These are phyloP conservation scores for Citrullus amarus DNA, from an alignment of 306 rosid species.

Conservation along the genomic window DNA sequence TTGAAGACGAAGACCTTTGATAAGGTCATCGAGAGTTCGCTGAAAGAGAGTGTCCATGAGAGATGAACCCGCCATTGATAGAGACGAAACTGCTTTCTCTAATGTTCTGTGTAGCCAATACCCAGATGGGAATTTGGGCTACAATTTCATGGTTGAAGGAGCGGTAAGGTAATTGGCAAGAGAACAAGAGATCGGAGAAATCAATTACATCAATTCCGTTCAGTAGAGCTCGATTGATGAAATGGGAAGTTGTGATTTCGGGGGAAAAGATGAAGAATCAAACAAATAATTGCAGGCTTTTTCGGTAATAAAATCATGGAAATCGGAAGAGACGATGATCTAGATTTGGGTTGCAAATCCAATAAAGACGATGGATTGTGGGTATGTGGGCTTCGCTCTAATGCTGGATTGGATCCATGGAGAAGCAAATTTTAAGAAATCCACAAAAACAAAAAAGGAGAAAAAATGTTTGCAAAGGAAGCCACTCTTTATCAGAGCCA, in stretches of 20 bases:
- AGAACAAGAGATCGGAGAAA: neutral
- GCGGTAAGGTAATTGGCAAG: neutral
- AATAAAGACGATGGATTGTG: neutral
- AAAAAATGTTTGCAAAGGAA: neutral
- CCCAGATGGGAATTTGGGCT: constrained; percentile 2
- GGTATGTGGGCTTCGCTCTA: neutral
- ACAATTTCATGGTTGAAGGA: neutral
- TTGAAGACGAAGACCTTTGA: constrained; percentile 64
- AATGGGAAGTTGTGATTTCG: neutral
- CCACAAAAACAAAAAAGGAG: no score
- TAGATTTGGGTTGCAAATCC: neutral
- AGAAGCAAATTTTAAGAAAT: neutral
- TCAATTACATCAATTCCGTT: neutral
- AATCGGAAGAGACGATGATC: neutral
- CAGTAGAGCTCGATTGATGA: neutral
- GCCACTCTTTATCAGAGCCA: constrained; percentile 4
- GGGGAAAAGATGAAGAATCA: neutral
- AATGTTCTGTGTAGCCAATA: neutral
- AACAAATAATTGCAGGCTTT: neutral
- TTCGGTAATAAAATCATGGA: neutral
- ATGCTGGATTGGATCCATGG: neutral
- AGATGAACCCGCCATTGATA: constrained; percentile 60
- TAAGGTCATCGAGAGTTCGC: constrained; percentile 67
- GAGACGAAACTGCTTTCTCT: neutral
- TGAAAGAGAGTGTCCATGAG: constrained; percentile 88